phyloP scores from a whole-genome alignment of 2,329 filamentous ascomycete species.

The Beauveria sp. region DNA sequence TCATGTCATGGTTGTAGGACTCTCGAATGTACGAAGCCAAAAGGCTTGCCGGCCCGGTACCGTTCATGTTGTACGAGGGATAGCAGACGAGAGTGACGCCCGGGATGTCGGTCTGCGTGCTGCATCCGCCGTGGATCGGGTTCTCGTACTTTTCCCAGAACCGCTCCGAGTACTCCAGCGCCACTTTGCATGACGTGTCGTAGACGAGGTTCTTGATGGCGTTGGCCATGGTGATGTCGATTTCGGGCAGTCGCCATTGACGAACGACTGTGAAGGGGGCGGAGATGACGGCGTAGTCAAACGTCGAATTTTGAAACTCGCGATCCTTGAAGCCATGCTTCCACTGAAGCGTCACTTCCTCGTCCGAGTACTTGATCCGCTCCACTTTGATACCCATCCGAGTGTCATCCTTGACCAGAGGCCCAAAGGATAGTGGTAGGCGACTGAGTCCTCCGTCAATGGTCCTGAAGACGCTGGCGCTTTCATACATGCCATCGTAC shows the following conservation, averaged over 20 bases:
- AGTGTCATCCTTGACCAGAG: conserved; percentile 49
- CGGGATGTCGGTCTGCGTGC: conserved; percentile 47
- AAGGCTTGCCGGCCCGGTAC: conserved; percentile 53
- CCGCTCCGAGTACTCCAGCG: conserved; percentile 60
- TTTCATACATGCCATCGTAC: conserved; percentile 12
- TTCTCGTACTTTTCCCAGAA: conserved; percentile 46
- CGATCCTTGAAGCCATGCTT: conserved; percentile 34
- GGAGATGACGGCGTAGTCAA: conserved; percentile 61
- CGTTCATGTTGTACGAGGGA: conserved; percentile 59
- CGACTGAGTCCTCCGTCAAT: conserved; percentile 51
- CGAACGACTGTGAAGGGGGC: conserved; percentile 58
- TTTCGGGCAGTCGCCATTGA: conserved; percentile 48
- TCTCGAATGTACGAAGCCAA: conserved; percentile 51
- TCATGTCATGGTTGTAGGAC: conserved; percentile 23
- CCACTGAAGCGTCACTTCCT: conserved; percentile 52
- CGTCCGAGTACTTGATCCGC: conserved; percentile 45
- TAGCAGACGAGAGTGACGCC: conserved; percentile 58
- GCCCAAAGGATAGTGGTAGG: conserved; percentile 55
- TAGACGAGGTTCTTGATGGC: conserved; percentile 42
- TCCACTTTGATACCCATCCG: conserved; percentile 50
- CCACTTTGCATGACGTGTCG: conserved; percentile 46
- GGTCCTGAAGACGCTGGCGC: conserved; percentile 45
- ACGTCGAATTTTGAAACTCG: conserved; percentile 39
- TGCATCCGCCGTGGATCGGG: conserved; percentile 58
- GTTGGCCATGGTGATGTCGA: conserved; percentile 35